Conservation (phyloP, 371 early-diverging fungal genomes). For the Mortierella sp. region DNA sequence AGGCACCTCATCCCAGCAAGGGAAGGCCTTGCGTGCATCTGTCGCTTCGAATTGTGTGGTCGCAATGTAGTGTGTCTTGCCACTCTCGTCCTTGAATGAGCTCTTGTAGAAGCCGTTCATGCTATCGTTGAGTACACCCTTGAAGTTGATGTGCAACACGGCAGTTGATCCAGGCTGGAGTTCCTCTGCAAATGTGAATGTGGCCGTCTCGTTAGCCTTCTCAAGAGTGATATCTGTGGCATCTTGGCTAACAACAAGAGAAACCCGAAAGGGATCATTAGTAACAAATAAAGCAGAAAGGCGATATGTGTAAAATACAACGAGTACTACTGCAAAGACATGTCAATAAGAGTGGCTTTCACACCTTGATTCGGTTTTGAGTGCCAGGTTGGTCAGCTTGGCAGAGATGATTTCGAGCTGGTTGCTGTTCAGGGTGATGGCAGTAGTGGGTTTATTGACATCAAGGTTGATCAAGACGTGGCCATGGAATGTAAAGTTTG, state of each 20-base stretch:
- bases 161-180: slow-evolving; percentile 79
- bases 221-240: slow-evolving; percentile 77
- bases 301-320: background rate
- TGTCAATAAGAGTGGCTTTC: background rate
- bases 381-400: slow-evolving; percentile 60
- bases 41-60: slow-evolving; percentile 96
- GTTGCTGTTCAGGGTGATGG: slow-evolving; percentile 74
- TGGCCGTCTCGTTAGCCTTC: slow-evolving; percentile 77
- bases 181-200: slow-evolving; percentile 75
- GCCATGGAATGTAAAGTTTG: slow-evolving; percentile 76
- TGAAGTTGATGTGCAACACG: slow-evolving; percentile 74
- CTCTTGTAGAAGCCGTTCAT: slow-evolving; percentile 93
- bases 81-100: slow-evolving; percentile 80
- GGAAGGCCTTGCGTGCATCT: slow-evolving; percentile 92
- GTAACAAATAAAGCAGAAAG: background rate
- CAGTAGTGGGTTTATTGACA: slow-evolving; percentile 72
- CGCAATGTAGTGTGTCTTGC: slow-evolving; percentile 80
- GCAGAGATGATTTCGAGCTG: slow-evolving; percentile 68
- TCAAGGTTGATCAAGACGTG: slow-evolving; percentile 70
- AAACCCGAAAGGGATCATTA: background rate
- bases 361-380: slow-evolving; percentile 71
- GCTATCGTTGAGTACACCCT: slow-evolving; percentile 85
- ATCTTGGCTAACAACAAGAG: slow-evolving; percentile 60
- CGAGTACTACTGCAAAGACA: background rate
- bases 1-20: slow-evolving; percentile 90